These are phyloP conservation scores for Tephrocybe sp. DNA, from an alignment of 768 basidiomycete species.

Conservation along the genomic window DNA sequence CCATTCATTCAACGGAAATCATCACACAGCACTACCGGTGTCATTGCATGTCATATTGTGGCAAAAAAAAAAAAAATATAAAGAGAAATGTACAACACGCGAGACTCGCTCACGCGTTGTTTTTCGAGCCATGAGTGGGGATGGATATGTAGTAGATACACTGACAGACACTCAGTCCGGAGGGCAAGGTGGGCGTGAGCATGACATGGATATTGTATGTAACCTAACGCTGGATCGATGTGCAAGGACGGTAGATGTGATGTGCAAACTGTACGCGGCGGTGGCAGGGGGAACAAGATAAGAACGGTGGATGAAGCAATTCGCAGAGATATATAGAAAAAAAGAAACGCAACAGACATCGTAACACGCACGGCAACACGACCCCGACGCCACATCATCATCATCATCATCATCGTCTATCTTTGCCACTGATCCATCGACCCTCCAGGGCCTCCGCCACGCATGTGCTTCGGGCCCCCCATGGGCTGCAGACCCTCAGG, in stretches of 20 bases:
- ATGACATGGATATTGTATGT: slow-evolving; percentile 1
- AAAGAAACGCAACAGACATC: not conserved
- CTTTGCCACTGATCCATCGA: slow-evolving; percentile 74
- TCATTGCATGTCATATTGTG: slow-evolving; percentile 13
- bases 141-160: not conserved
- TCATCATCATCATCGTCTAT: slow-evolving; percentile 32
- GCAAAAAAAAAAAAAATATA: slow-evolving; percentile 3
- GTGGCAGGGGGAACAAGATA: slow-evolving; percentile 5
- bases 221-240: not conserved
- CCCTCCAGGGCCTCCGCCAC: slow-evolving; percentile 42
- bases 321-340: slow-evolving; percentile 6
- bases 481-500: slow-evolving; percentile 39
- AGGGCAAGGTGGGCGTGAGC: slow-evolving; percentile 5
- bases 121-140: slow-evolving; percentile 10
- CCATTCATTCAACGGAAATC: too few relatives aligned
- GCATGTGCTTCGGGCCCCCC: slow-evolving; percentile 49
- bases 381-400: not conserved
- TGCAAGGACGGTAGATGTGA: slow-evolving; percentile 7
- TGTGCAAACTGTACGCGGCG: not conserved
- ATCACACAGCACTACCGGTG: not conserved
- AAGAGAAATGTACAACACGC: slow-evolving; percentile 12
- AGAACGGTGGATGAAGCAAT: slow-evolving; percentile 4
- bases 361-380: not conserved
- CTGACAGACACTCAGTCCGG: not conserved
- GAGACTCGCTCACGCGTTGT: slow-evolving; percentile 24